These are phyloP conservation scores for Schizophyllum amplum DNA, from an alignment of 1,284 basidiomycete genomes.

Conservation along the genomic window DNA sequence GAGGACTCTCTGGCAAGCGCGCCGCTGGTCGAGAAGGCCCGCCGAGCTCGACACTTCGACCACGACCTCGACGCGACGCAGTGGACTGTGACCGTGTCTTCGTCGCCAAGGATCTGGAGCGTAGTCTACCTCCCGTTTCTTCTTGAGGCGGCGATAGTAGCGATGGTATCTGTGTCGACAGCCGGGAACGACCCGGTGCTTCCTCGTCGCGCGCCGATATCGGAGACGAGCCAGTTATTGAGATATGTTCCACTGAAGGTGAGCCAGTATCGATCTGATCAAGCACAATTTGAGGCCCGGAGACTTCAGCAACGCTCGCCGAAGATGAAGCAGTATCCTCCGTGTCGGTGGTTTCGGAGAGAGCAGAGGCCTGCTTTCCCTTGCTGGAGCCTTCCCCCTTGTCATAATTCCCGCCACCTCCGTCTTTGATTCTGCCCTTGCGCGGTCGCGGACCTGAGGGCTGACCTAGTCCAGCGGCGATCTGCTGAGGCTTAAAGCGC, in stretches of 20 bases:
- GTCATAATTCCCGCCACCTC: slow-evolving; percentile 3
- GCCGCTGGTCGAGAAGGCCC: neutral
- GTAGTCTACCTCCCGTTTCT: neutral
- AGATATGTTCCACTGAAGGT: neutral
- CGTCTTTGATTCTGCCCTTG: slow-evolving; percentile 14
- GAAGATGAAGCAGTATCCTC: neutral
- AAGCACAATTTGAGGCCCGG: neutral
- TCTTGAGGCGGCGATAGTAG: neutral
- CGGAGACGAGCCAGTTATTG: no score
- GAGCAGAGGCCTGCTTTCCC: neutral
- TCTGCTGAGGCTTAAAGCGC: slow-evolving; percentile 8
- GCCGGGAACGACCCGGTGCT: no score
- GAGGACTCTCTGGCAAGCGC: neutral
- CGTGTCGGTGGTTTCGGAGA: neutral
- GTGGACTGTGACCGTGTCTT: neutral
- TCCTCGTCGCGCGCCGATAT: no score
- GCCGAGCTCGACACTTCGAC: neutral
- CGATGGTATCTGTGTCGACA: no score
- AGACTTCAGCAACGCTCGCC: neutral
- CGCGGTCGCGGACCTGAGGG: slow-evolving; percentile 9
- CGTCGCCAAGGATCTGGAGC: neutral
- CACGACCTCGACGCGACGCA: neutral
- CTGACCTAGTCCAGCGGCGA: slow-evolving; percentile 1
- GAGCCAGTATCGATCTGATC: neutral
- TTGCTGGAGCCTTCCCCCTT: neutral